A percentile compares a stretch with the other conserved stretches of the same genome.
phyloP scores from a whole-genome alignment of 2,329 filamentous ascomycete species.

The Tricladium varicosporioides region DNA sequence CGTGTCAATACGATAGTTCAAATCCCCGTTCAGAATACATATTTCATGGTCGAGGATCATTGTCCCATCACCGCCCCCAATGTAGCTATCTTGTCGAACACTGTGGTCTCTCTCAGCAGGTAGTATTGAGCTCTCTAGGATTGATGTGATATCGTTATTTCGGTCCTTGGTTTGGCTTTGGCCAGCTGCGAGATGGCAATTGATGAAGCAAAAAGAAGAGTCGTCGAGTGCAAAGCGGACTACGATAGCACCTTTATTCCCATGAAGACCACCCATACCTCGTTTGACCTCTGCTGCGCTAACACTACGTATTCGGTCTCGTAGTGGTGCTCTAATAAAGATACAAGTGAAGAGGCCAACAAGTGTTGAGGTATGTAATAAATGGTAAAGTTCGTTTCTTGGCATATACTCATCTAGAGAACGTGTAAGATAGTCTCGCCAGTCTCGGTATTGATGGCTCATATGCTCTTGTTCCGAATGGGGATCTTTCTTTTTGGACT shows the following conservation, averaged over 20 bases:
- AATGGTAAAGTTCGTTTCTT: conserved; percentile 71
- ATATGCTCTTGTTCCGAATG: conserved; percentile 83
- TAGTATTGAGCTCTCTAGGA: conserved; percentile 78
- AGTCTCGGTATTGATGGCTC: conserved; percentile 96
- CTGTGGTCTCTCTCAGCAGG: conserved; percentile 67
- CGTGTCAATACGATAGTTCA: conserved; percentile 97
- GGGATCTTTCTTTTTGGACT: conserved; percentile 79
- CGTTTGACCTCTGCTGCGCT: conserved; percentile 85
- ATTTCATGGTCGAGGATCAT: conserved; percentile 97
- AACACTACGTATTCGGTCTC: conserved; percentile 73
- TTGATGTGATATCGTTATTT: conserved; percentile 88
- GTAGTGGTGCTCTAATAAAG: conserved; percentile 81
- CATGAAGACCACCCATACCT: conserved; percentile 91
- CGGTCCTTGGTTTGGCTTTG: conserved; percentile 87
- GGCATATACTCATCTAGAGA: conserved; percentile 83
- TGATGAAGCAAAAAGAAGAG: conserved; percentile 91
- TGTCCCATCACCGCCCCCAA: conserved; percentile 89
- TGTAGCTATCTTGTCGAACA: conserved; percentile 72
- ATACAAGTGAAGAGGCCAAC: conserved; percentile 95
- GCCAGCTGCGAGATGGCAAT: conserved; percentile 93
- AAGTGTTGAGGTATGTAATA: conserved; percentile 84
- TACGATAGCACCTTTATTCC: conserved; percentile 93
- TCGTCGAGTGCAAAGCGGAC: conserved; percentile 93
- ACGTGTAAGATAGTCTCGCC: conserved; percentile 85
- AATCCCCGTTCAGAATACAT: conserved; percentile 92